Conservation (phyloP, 768 basidiomycete species). For the Lactarius sanguifluus region DNA sequence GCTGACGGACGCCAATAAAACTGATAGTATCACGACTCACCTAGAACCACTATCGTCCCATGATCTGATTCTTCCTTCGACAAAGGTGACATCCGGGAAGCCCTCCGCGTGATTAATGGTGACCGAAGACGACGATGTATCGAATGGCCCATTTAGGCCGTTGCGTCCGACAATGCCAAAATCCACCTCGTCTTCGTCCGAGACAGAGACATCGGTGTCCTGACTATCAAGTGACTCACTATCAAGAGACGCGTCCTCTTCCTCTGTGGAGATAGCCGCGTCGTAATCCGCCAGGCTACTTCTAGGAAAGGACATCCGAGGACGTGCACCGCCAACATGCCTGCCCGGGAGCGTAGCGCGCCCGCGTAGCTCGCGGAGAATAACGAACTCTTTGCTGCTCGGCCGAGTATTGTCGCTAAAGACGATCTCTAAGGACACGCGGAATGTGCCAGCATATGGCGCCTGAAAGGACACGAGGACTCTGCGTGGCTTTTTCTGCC, state of each 20-base stretch:
- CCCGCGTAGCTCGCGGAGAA: conserved; percentile 15
- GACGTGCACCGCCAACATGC: background rate
- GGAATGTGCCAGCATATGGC: background rate
- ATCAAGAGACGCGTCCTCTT: conserved; percentile 10
- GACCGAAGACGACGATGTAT: conserved; percentile 13
- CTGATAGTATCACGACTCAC: conserved; percentile 11
- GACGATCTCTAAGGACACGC: background rate
- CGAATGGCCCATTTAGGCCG: conserved; percentile 31
- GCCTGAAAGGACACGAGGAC: conserved; percentile 15
- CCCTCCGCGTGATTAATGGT: conserved; percentile 25
- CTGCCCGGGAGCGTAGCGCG: background rate
- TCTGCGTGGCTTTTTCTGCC: background rate
- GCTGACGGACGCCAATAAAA: background rate
- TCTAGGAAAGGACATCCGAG: background rate
- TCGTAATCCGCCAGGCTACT: background rate
- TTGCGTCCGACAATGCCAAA: conserved; percentile 49
- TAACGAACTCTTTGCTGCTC: background rate
- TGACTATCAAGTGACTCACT: conserved; percentile 52
- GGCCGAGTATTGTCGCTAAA: conserved; percentile 4
- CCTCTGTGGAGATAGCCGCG: background rate
- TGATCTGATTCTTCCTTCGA: conserved; percentile 10
- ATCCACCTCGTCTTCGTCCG: conserved; percentile 41
- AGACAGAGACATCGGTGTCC: conserved; percentile 43
- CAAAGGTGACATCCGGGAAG: conserved; percentile 21
- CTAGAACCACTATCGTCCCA: conserved; percentile 4